phyloP scores from a whole-genome alignment of 257 asterid genomes.

The Apocynum venetum region DNA sequence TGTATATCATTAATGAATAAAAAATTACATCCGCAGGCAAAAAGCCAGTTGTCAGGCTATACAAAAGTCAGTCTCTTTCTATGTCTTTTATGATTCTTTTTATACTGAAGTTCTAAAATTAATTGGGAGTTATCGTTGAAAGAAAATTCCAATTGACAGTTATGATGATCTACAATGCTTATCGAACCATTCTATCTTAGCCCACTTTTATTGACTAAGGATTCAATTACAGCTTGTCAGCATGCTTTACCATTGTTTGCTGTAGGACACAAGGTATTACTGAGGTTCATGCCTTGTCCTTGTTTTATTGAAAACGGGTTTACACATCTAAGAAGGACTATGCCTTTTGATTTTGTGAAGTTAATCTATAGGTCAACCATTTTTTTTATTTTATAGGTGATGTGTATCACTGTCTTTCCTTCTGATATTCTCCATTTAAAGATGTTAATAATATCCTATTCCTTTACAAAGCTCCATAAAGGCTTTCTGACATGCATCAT shows the following conservation, averaged over 20 bases:
- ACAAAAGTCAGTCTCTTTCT: too few relatives aligned
- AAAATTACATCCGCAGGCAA: too few relatives aligned
- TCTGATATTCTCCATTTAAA: background rate
- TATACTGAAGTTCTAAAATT: background rate
- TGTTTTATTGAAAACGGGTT: background rate
- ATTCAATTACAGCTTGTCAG: background rate
- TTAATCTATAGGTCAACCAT: background rate
- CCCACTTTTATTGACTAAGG: background rate
- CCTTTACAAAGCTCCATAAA: background rate
- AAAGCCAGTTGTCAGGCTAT: too few relatives aligned
- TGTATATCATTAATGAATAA: too few relatives aligned
- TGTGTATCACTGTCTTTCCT: background rate
- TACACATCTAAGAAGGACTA: background rate
- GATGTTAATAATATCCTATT: background rate
- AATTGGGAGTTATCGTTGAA: background rate
- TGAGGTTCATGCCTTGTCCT: background rate
- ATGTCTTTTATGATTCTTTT: background rate
- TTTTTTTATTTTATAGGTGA: background rate
- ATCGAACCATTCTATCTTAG: background rate
- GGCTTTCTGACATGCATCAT: background rate
- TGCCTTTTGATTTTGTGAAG: background rate
- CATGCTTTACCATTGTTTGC: background rate
- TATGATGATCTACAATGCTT: background rate
- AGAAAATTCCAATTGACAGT: background rate
- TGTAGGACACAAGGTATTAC: background rate